These are phyloP conservation scores for Pseudocercospora fuligena DNA, from an alignment of 2,329 filamentous ascomycete genomes.

Conservation along the genomic window DNA sequence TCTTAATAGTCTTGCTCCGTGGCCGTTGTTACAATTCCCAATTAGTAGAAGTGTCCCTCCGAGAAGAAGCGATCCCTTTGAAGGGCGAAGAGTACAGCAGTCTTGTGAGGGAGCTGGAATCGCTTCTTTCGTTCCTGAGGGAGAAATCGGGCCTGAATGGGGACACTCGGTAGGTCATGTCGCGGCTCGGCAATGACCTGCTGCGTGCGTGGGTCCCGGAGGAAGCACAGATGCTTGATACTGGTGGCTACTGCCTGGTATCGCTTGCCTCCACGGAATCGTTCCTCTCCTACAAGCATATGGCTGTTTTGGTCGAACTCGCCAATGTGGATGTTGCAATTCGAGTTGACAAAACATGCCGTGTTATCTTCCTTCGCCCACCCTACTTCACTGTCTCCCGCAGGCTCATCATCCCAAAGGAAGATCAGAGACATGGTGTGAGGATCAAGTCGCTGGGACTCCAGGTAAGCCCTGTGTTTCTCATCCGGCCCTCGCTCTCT, in stretches of 20 bases:
- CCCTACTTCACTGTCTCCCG: slow-evolving; percentile 5
- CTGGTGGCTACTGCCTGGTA: slow-evolving; percentile 16
- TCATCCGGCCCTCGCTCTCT: slow-evolving; percentile 14
- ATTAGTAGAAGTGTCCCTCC: too few species aligned
- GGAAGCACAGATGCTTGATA: slow-evolving; percentile 18
- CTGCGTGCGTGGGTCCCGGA: not conserved
- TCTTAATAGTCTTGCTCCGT: too few species aligned
- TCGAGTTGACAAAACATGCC: too few species aligned
- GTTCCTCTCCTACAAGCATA: slow-evolving; percentile 17
- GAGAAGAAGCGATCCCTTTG: too few species aligned
- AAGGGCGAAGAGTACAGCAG: too few species aligned
- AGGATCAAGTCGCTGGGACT: slow-evolving; percentile 5
- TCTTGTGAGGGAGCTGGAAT: too few species aligned
- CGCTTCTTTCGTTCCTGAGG: too few species aligned
- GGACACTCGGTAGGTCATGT: too few species aligned
- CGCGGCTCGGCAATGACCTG: too few species aligned
- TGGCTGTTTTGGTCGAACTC: slow-evolving; percentile 17
- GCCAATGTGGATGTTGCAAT: slow-evolving; percentile 15
- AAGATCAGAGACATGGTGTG: slow-evolving; percentile 19
- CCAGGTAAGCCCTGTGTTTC: slow-evolving; percentile 14
- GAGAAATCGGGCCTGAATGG: too few species aligned
- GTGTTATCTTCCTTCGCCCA: too few species aligned
- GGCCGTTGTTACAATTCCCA: too few species aligned
- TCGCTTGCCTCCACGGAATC: slow-evolving; percentile 14
- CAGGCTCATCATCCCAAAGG: slow-evolving; percentile 15